A percentile compares a stretch with the other conserved stretches of the same genome.
Evolutionary conservation across 2,329 filamentous ascomycete species (phyloP).

Genomic region (Aureobasidium sp.): DNA sequence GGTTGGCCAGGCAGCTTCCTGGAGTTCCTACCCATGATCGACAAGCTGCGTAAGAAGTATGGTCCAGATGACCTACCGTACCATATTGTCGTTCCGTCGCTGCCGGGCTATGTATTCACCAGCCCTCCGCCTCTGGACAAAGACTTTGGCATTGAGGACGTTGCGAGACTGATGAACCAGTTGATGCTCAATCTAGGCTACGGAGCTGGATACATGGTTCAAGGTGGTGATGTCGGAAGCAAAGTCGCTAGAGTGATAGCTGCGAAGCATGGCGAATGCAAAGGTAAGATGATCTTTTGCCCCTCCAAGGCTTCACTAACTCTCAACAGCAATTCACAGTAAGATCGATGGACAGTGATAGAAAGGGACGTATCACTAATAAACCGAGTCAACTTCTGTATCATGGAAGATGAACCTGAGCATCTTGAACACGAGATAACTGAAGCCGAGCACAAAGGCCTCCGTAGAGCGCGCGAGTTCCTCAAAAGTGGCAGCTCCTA

Average conservation of each 20-base stretch:
- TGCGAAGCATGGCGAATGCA: conserved; percentile 37
- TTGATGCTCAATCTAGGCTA: conserved; percentile 48
- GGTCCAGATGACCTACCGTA: conserved; percentile 42
- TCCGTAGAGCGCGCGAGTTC: conserved; percentile 21
- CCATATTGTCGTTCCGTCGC: conserved; percentile 47
- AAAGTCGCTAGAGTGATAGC: conserved; percentile 36
- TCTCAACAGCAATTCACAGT: background rate
- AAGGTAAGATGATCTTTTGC: conserved; percentile 27
- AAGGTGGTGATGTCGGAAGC: conserved; percentile 50
- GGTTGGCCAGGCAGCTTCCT: conserved; percentile 46
- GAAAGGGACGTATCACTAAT: too few relatives aligned
- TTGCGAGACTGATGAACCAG: conserved; percentile 39
- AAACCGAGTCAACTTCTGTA: conserved; percentile 16
- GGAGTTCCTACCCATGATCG: conserved; percentile 48
- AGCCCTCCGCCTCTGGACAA: conserved; percentile 38
- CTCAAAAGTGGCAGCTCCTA: conserved; percentile 43
- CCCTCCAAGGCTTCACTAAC: background rate
- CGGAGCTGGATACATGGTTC: conserved; percentile 41
- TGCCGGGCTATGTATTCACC: conserved; percentile 48
- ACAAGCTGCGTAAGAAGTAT: conserved; percentile 40
- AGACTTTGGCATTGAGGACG: conserved; percentile 35
- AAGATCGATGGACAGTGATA: background rate
- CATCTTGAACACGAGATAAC: conserved; percentile 18
- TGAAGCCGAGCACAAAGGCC: conserved; percentile 32
- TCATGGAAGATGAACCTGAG: conserved; percentile 18